Evolutionary conservation across 2,329 filamentous ascomycete species (phyloP).

Genomic region (Tolypocladium tropicale): DNA sequence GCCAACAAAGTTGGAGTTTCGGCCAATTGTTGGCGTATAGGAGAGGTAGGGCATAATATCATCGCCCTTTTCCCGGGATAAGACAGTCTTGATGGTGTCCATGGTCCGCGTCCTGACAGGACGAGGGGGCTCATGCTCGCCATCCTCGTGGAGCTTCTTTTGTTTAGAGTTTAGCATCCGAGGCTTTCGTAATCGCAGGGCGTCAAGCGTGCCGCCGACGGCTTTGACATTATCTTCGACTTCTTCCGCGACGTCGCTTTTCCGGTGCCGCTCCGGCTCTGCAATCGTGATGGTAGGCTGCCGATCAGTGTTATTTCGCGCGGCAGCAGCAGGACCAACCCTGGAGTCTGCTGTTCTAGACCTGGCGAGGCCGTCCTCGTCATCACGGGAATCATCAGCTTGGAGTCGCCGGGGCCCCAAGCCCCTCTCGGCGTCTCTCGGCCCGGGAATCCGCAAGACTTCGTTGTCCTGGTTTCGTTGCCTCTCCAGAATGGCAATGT

Average conservation of each 20-base stretch:
- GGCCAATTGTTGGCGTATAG: slow-evolving; percentile 83
- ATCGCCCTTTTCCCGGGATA: slow-evolving; percentile 41
- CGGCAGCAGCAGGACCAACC: slow-evolving; percentile 9
- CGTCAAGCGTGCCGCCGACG: slow-evolving; percentile 25
- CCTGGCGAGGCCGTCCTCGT: slow-evolving; percentile 18
- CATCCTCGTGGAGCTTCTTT: slow-evolving; percentile 26
- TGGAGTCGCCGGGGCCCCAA: slow-evolving; percentile 52
- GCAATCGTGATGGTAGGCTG: slow-evolving; percentile 56
- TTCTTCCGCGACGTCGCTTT: slow-evolving; percentile 26
- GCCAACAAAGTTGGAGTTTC: slow-evolving; percentile 88
- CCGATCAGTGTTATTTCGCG: slow-evolving; percentile 21
- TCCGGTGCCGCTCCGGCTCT: slow-evolving; percentile 39
- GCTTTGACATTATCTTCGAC: slow-evolving; percentile 32
- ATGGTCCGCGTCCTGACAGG: slow-evolving; percentile 37
- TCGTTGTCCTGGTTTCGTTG: slow-evolving; percentile 69
- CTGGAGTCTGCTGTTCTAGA: slow-evolving; percentile 16
- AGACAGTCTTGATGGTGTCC: slow-evolving; percentile 45
- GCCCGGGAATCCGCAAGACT: slow-evolving; percentile 80
- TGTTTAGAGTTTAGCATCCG: slow-evolving; percentile 26
- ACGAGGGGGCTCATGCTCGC: slow-evolving; percentile 14
- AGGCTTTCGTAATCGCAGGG: slow-evolving; percentile 34
- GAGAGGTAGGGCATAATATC: slow-evolving; percentile 84
- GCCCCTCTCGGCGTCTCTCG: slow-evolving; percentile 79
- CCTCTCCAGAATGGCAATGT: slow-evolving; percentile 79
- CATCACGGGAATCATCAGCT: slow-evolving; percentile 25